Conservation (phyloP, 1,284 basidiomycete species). For the Apiotrichum domesticum region DNA sequence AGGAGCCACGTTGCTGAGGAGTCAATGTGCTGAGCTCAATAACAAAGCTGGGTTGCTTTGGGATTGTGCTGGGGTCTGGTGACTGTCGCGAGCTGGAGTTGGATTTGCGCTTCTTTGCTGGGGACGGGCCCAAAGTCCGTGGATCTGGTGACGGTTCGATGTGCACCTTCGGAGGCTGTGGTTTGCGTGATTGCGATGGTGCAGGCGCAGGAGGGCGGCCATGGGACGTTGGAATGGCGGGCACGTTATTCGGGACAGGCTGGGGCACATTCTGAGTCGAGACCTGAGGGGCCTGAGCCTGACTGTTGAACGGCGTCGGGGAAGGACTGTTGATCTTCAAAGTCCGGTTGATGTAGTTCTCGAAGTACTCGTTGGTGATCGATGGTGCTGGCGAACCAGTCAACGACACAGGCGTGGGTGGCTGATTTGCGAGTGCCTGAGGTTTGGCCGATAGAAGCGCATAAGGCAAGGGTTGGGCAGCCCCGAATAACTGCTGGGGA, state of each 20-base stretch:
- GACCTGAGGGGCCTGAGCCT: background rate
- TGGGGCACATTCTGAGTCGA: too few relatives aligned
- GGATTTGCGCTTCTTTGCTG: conserved; percentile 24
- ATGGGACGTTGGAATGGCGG: too few relatives aligned
- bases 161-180: too few relatives aligned
- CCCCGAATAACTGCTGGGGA: background rate
- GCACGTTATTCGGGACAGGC: too few relatives aligned
- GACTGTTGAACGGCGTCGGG: background rate
- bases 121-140: conserved; percentile 22
- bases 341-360: conserved; percentile 14
- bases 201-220: too few relatives aligned
- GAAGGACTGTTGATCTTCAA: conserved; percentile 13
- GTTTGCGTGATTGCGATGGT: too few relatives aligned
- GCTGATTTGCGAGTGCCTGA: background rate
- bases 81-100: background rate
- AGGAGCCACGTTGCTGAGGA: background rate
- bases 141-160: background rate
- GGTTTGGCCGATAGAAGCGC: conserved; percentile 10
- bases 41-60: conserved; percentile 3
- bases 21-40: conserved; percentile 2
- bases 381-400: conserved; percentile 5
- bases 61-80: background rate
- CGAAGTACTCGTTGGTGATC: conserved; percentile 13
- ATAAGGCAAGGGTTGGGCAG: conserved; percentile 12
- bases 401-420: conserved; percentile 13